A percentile compares a stretch with the other conserved stretches of the same genome.
Conservation (phyloP, 2,329 filamentous ascomycete genomes). For the Aschersonia sp. region DNA sequence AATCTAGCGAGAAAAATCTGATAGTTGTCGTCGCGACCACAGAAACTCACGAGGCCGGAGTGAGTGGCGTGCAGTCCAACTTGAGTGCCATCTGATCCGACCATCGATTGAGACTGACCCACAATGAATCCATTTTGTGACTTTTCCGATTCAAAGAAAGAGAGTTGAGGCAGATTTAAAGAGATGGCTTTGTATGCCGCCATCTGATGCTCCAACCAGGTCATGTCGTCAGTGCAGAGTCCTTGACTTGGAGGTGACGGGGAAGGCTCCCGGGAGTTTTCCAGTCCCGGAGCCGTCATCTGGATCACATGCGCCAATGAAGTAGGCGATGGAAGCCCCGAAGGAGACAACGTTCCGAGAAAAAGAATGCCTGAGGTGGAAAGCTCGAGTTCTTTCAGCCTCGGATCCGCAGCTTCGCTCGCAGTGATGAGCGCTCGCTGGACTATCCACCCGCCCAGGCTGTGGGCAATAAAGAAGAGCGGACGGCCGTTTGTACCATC, state of each 20-base stretch:
- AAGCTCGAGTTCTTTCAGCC: slow-evolving; percentile 10
- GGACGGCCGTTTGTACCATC: slow-evolving; percentile 9
- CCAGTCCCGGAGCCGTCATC: slow-evolving; percentile 9
- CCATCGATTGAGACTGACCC: slow-evolving; percentile 10
- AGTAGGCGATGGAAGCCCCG: slow-evolving; percentile 9
- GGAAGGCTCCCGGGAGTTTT: slow-evolving; percentile 1
- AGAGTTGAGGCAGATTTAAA: slow-evolving; percentile 9
- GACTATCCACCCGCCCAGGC: slow-evolving; percentile 14
- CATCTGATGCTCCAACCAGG: slow-evolving; percentile 13
- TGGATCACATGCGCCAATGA: slow-evolving; percentile 11
- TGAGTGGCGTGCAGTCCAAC: slow-evolving; percentile 10
- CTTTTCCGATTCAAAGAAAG: slow-evolving; percentile 11
- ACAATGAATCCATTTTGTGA: slow-evolving; percentile 11
- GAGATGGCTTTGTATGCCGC: slow-evolving; percentile 13
- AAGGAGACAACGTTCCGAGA: slow-evolving; percentile 11
- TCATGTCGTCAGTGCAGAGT: slow-evolving; percentile 7
- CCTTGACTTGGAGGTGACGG: slow-evolving; percentile 1
- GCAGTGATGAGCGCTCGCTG: slow-evolving; percentile 14
- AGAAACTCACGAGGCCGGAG: slow-evolving; percentile 10
- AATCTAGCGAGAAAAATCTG: slow-evolving; percentile 10
- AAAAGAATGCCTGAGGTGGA: slow-evolving; percentile 14
- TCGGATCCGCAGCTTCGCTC: slow-evolving; percentile 10
- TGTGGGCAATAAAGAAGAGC: slow-evolving; percentile 13
- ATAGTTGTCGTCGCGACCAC: slow-evolving; percentile 12
- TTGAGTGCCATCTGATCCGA: slow-evolving; percentile 11